Conservation (phyloP, 176 grass and related monocot species). For the Dactylis glomerata region DNA sequence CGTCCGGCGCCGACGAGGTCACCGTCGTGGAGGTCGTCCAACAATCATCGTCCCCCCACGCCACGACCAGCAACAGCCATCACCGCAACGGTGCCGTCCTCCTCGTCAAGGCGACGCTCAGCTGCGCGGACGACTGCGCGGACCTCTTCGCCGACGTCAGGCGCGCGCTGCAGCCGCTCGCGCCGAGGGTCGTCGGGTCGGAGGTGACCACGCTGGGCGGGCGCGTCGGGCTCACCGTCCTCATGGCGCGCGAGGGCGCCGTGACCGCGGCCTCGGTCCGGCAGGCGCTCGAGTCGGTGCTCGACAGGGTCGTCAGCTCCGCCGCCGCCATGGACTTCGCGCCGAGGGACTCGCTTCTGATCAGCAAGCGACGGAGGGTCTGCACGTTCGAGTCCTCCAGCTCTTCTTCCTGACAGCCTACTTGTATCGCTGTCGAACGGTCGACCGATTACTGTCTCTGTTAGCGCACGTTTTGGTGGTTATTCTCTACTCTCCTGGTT, state of each 20-base stretch:
- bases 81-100: background rate
- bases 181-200: slow-evolving; percentile 48
- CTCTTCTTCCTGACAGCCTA: slow-evolving; percentile 55
- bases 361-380: slow-evolving; percentile 57
- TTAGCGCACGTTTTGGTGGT: too few species aligned
- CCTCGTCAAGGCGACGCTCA: slow-evolving; percentile 63
- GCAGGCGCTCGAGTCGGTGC: slow-evolving; percentile 54
- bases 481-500: too few species aligned
- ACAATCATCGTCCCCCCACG: background rate
- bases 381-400: slow-evolving; percentile 62
- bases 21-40: slow-evolving; percentile 47
- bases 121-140: slow-evolving; percentile 70
- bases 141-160: slow-evolving; percentile 65
- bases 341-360: slow-evolving; percentile 44
- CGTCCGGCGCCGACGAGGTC: slow-evolving; percentile 76
- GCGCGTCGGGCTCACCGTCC: slow-evolving; percentile 54
- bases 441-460: too few species aligned
- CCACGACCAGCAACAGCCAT: background rate
- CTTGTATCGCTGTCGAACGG: too few species aligned
- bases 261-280: slow-evolving; percentile 35
- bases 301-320: slow-evolving; percentile 51
- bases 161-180: slow-evolving; percentile 45
- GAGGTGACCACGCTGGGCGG: slow-evolving; percentile 81
- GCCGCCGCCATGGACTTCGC: slow-evolving; percentile 49
- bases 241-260: slow-evolving; percentile 32